Base-by-base conservation (phyloP, 352 stramenopile species). In the Globisporangium takayamanum region DNA sequence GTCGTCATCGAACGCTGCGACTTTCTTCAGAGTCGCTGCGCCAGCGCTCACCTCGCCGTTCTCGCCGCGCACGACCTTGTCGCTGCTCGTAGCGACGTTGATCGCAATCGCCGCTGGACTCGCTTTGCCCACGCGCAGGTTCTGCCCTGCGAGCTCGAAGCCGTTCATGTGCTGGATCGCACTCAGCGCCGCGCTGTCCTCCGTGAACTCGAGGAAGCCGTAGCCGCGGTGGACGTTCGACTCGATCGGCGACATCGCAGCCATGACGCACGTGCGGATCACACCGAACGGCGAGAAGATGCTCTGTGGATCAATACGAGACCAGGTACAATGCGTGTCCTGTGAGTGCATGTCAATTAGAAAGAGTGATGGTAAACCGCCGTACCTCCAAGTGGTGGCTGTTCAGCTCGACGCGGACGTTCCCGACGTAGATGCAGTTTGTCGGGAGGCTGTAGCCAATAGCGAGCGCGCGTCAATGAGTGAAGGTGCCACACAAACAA, bases 131-230 rank as follows among this genome's bases (percentile, higher is more conserved):
- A 92, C 80, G 62, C 88, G 84, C 14, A 92, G 80, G 20, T 80
- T 67, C 49, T 89, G 78, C 12, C 82, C 82, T 37, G 82, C 82
- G 18, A 92, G 59, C 30, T 92, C 82, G 55, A 92, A 92, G 26
- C 76, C 78, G 58, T 92, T 82, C 82, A 92, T 92, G 55, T 92
- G 82, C 65, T 92, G 79, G 46, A 92, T 89, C 16, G 82, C 82
- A 60, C 72, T 92, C 53, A 49, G 46, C 14, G 82, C 82, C 15
- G 66, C 84, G 14, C 50, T 69, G 45, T 89, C 80, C 44, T 89
- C 74, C 0, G 73, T 54, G 59, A 89, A 92, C 56, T 88, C 74
- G 51, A 92, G 70, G 45, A 92, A 92, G 2, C 82, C 82, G 53
- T 87, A 92, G 5, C 80, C 82, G 7, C 82, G 79, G 66, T 92